phyloP scores from a whole-genome alignment of 768 basidiomycete genomes.

The Psilocybe cyanescens region DNA sequence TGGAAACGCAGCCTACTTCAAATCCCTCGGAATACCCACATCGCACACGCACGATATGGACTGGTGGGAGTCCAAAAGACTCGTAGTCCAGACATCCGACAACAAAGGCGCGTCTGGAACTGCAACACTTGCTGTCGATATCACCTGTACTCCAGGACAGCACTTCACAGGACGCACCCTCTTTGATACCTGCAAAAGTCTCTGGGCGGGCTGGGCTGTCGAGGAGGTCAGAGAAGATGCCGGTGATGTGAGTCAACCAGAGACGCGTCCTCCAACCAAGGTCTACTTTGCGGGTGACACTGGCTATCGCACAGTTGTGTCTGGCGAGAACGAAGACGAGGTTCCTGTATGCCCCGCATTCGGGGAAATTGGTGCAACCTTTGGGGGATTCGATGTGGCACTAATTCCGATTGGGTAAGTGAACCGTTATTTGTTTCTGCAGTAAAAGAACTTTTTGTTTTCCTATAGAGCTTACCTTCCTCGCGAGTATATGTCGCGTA shows the following conservation, averaged over 20 bases:
- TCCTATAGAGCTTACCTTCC: conserved; percentile 59
- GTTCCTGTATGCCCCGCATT: conserved; percentile 74
- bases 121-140: conserved; percentile 35
- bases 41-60: conserved; percentile 56
- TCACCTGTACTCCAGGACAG: conserved; percentile 68
- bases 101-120: not conserved
- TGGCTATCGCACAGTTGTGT: conserved; percentile 53
- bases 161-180: conserved; percentile 59
- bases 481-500: conserved; percentile 55
- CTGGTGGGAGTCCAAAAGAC: conserved; percentile 62
- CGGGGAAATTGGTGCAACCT: conserved; percentile 64
- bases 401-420: conserved; percentile 69
- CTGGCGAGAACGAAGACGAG: conserved; percentile 51
- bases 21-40: conserved; percentile 38
- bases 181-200: conserved; percentile 55
- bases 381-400: conserved; percentile 69
- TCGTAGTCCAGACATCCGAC: conserved; percentile 30
- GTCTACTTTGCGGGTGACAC: conserved; percentile 76
- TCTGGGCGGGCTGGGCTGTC: conserved; percentile 73
- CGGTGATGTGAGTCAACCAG: conserved; percentile 17
- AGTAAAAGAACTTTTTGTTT: too few species aligned
- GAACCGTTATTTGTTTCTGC: not conserved
- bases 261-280: conserved; percentile 31
- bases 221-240: conserved; percentile 45
- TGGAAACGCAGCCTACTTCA: conserved; percentile 50